Evolutionary conservation across 2,329 filamentous ascomycete genomes (phyloP).

Genomic region (Bisporella sp.): DNA sequence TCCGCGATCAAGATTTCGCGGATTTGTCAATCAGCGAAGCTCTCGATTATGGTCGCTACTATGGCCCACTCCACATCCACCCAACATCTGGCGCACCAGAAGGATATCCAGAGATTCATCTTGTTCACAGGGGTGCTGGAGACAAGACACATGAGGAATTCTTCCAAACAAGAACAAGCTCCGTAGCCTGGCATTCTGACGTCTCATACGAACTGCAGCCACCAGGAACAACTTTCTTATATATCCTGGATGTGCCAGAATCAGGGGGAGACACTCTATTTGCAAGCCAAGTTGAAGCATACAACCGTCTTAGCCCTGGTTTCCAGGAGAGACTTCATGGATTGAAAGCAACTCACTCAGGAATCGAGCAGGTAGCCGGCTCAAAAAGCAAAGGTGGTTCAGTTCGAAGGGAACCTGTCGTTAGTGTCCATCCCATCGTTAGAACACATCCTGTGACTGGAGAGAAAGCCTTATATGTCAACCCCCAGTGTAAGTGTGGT

Average conservation of each 20-base stretch:
- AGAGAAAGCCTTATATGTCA: slow-evolving; percentile 78
- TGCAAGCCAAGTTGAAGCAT: slow-evolving; percentile 71
- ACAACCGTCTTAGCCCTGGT: slow-evolving; percentile 69
- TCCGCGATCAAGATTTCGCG: slow-evolving; percentile 68
- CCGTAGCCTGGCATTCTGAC: slow-evolving; percentile 84
- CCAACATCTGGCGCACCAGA: slow-evolving; percentile 70
- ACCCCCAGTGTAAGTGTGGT: slow-evolving; percentile 63
- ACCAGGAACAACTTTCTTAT: slow-evolving; percentile 83
- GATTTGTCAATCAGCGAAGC: slow-evolving; percentile 64
- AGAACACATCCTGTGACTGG: slow-evolving; percentile 76
- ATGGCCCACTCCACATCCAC: slow-evolving; percentile 76
- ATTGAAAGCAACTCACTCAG: slow-evolving; percentile 74
- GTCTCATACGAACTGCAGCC: slow-evolving; percentile 85
- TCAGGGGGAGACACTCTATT: slow-evolving; percentile 84
- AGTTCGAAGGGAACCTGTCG: slow-evolving; percentile 68
- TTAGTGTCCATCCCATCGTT: slow-evolving; percentile 69
- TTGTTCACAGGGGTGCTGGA: slow-evolving; percentile 66
- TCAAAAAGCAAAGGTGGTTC: slow-evolving; percentile 61
- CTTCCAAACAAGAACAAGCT: slow-evolving; percentile 65
- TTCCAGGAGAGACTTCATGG: slow-evolving; percentile 79
- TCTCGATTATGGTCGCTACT: slow-evolving; percentile 65
- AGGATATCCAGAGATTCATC: slow-evolving; percentile 67
- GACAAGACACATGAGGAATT: slow-evolving; percentile 55
- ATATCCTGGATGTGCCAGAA: slow-evolving; percentile 74
- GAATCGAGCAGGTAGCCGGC: slow-evolving; percentile 67